Percentiles rank a stretch among this genome's conserved stretches.
Evolutionary conservation across 441 rosid species (phyloP).

Genomic region (Pelargonium myrrhifolium): DNA sequence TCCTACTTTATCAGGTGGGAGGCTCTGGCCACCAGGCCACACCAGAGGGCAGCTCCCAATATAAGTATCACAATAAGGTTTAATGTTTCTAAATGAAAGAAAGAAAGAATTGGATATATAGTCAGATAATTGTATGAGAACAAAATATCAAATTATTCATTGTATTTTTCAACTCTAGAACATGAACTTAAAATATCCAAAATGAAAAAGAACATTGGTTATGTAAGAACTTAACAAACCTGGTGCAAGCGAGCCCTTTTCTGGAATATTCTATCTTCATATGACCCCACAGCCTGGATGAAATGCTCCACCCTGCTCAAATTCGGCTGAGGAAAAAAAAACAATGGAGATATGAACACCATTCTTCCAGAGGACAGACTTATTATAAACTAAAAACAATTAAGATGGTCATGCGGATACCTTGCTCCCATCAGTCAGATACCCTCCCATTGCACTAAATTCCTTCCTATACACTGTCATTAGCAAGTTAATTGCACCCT

Average conservation of each 20-base stretch:
- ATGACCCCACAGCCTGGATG: slow-evolving; percentile 81
- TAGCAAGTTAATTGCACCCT: slow-evolving; percentile 95
- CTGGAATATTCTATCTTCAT: slow-evolving; percentile 77
- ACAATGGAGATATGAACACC: slow-evolving; percentile 12
- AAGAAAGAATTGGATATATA: too few relatives aligned
- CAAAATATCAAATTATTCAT: too few relatives aligned
- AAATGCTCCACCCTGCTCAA: slow-evolving; percentile 73
- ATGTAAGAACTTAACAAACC: slow-evolving; percentile 33
- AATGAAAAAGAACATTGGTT: slow-evolving; percentile 7
- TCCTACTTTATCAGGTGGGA: too few relatives aligned
- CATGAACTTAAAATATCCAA: slow-evolving; percentile 7
- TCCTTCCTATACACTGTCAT: slow-evolving; percentile 83
- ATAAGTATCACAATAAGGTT: too few relatives aligned
- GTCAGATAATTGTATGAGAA: too few relatives aligned
- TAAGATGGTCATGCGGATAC: slow-evolving; percentile 26
- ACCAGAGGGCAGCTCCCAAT: too few relatives aligned
- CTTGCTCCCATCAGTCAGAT: slow-evolving; percentile 75
- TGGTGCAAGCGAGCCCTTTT: slow-evolving; percentile 70
- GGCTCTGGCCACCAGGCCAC: too few relatives aligned
- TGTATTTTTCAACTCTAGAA: slow-evolving; percentile 4
- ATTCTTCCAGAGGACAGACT: slow-evolving; percentile 15
- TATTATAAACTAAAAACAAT: slow-evolving; percentile 9
- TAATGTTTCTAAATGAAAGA: too few relatives aligned
- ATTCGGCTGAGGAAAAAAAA: slow-evolving; percentile 44
- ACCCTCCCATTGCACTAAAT: slow-evolving; percentile 50